phyloP scores from a whole-genome alignment of 2,329 filamentous ascomycete genomes.

The Diaporthe citri region DNA sequence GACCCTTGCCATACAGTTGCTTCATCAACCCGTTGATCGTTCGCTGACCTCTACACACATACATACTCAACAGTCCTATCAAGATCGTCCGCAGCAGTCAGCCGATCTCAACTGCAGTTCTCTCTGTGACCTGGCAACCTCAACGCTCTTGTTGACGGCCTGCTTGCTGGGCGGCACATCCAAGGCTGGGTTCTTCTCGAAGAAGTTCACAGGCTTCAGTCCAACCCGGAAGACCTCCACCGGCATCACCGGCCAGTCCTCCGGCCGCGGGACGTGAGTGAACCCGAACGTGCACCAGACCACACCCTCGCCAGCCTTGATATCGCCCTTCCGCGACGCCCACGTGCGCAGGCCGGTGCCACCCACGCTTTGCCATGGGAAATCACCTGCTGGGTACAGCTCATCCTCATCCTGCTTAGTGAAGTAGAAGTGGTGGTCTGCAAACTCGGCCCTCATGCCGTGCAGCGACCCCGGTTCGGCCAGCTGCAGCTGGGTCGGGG shows the following conservation, averaged over 20 bases:
- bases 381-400: slow-evolving; percentile 53
- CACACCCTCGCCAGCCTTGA: slow-evolving; percentile 62
- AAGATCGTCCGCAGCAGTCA: background rate
- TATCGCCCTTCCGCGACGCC: slow-evolving; percentile 55
- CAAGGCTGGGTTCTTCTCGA: slow-evolving; percentile 63
- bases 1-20: background rate
- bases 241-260: slow-evolving; percentile 79
- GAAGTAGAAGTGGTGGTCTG: slow-evolving; percentile 52
- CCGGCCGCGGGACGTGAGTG: slow-evolving; percentile 71
- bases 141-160: slow-evolving; percentile 54
- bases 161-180: slow-evolving; percentile 62
- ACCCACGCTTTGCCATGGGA: slow-evolving; percentile 56
- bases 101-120: slow-evolving; percentile 18
- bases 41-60: background rate
- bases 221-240: slow-evolving; percentile 65
- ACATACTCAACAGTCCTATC: too few species aligned
- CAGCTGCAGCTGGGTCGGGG: slow-evolving; percentile 69
- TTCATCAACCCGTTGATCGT: background rate
- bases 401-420: slow-evolving; percentile 53
- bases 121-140: slow-evolving; percentile 39
- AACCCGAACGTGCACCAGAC: slow-evolving; percentile 66
- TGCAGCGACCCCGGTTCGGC: slow-evolving; percentile 56
- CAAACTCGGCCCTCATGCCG: slow-evolving; percentile 52
- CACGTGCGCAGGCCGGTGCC: slow-evolving; percentile 51
- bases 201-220: slow-evolving; percentile 66